Evolutionary conservation across 2,329 filamentous ascomycete species (phyloP).

Genomic region (Ceratocystis albifundus): DNA sequence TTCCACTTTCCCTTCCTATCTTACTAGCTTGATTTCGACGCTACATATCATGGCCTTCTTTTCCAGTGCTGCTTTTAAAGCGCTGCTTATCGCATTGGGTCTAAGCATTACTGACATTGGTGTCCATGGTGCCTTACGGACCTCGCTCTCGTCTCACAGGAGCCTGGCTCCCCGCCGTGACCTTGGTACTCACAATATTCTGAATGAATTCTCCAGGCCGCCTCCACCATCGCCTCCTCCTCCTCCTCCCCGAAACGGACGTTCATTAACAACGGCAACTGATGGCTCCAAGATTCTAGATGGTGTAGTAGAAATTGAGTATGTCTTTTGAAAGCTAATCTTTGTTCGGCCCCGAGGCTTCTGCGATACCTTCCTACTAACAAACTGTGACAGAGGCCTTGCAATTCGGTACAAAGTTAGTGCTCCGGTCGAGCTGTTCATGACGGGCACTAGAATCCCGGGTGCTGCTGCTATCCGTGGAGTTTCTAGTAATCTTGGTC

Average conservation of each 20-base stretch:
- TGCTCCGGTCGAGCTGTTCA: conserved; percentile 44
- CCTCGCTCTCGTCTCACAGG: background rate
- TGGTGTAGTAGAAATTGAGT: conserved; percentile 44
- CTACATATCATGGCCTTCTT: conserved; percentile 18
- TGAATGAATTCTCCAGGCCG: accelerated
- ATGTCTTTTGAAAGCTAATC: conserved; percentile 24
- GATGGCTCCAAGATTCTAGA: conserved; percentile 47
- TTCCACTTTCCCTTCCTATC: background rate
- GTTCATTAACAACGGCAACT: conserved; percentile 35
- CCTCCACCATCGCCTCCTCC: background rate
- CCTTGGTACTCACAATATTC: background rate
- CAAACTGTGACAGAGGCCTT: conserved; percentile 33
- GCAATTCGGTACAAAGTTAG: conserved; percentile 46
- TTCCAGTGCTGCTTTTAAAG: conserved; percentile 17
- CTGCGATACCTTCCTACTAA: conserved; percentile 21
- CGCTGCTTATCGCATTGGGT: conserved; percentile 21
- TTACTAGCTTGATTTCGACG: background rate
- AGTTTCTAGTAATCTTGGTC: conserved; percentile 33
- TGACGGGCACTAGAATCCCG: conserved; percentile 37
- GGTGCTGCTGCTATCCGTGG: conserved; percentile 32
- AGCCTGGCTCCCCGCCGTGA: background rate
- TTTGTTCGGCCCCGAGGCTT: background rate
- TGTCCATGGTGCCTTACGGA: background rate
- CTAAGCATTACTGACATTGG: conserved; percentile 14
- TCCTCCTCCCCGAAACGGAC: conserved; percentile 16